Base-by-base conservation (phyloP, 1,284 basidiomycete genomes). In the Leccinum holopus region DNA sequence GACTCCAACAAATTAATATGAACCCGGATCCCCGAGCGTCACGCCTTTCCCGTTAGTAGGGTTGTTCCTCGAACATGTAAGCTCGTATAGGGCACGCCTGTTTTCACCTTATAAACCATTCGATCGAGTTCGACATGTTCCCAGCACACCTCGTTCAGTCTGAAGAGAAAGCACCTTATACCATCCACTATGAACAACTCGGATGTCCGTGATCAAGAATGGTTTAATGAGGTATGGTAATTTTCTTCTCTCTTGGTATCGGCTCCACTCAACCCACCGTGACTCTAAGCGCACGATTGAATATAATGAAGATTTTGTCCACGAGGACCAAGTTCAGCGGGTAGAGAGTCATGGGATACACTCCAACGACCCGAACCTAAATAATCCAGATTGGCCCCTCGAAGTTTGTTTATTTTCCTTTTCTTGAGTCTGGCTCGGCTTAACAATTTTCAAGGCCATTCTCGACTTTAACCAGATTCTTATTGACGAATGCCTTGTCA, bases 51-150 rank as follows among this genome's bases (percentile, higher is more conserved):
- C n/a, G n/a, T n/a, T n/a, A n/a, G 41, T 1, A 44, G 41, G 41
- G 41, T 44, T 9, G 41, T 44, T 44, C n/a, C n/a, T 44, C n/a
- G 10, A 44, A 44, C 41, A 57, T 30, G 33, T 55, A 14, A 69
- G 52, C 67, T 25, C 57, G 16, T 9, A 37, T 37, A 18, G 25
- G 16, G 11, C 41, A 16, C 25, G 12, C 16, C 49, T 21, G 6
- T 5, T 12, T 35, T n/a, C 21, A 25, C 8, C 4, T 32, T 12
- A n/a, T 70, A 72, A 64, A 71, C 55, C 37, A 33, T 11, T 25
- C 33, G 2, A 9, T 33, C 53, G 44, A 47, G n/a, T 6, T 51
- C 37, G 21, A 12, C 10, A 14, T 51, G 32, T 14, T 12, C 30
- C 25, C 49, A 67, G 14, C 5, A 53, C 25, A 14, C 37, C 9